Percentiles rank a stretch among this genome's conserved stretches.
phyloP scores from a whole-genome alignment of 2,329 filamentous ascomycete genomes.

The Byssochlamys sp. region DNA sequence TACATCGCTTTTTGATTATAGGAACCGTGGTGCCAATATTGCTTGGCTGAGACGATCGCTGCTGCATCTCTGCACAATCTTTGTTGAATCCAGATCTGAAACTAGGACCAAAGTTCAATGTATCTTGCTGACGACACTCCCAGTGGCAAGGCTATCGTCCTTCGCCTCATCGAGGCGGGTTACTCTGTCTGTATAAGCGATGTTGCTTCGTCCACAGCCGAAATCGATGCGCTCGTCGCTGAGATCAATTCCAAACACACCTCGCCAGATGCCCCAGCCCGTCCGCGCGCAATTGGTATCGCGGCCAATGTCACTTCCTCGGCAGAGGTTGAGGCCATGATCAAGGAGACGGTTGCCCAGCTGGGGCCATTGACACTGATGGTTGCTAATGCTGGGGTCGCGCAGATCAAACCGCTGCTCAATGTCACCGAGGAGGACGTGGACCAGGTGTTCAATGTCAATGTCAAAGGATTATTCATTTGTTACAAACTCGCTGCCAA shows the following conservation, averaged over 20 bases:
- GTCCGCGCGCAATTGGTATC: slow-evolving; percentile 38
- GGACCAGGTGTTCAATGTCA: slow-evolving; percentile 52
- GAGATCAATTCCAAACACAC: slow-evolving; percentile 10
- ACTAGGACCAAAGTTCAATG: neutral
- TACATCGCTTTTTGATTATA: neutral
- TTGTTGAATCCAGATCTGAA: neutral
- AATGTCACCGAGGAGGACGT: slow-evolving; percentile 51
- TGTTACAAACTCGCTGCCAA: slow-evolving; percentile 55
- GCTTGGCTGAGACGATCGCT: neutral
- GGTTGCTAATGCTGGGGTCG: slow-evolving; percentile 56
- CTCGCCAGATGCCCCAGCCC: neutral
- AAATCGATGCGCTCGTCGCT: slow-evolving; percentile 40
- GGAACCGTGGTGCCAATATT: neutral
- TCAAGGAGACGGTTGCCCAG: slow-evolving; percentile 43
- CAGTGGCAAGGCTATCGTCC: slow-evolving; percentile 35
- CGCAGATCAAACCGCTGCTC: slow-evolving; percentile 47
- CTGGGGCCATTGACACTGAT: slow-evolving; percentile 44
- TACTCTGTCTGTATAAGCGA: slow-evolving; percentile 60
- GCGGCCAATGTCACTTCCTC: slow-evolving; percentile 54
- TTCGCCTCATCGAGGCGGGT: slow-evolving; percentile 55
- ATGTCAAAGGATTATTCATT: slow-evolving; percentile 56
- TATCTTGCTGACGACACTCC: neutral
- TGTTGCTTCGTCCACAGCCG: slow-evolving; percentile 43
- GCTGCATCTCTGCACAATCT: neutral
- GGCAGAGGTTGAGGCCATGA: slow-evolving; percentile 44